Conservation (phyloP, 495 filamentous ascomycete genomes). For the Penicillium psychrofluorescens region DNA sequence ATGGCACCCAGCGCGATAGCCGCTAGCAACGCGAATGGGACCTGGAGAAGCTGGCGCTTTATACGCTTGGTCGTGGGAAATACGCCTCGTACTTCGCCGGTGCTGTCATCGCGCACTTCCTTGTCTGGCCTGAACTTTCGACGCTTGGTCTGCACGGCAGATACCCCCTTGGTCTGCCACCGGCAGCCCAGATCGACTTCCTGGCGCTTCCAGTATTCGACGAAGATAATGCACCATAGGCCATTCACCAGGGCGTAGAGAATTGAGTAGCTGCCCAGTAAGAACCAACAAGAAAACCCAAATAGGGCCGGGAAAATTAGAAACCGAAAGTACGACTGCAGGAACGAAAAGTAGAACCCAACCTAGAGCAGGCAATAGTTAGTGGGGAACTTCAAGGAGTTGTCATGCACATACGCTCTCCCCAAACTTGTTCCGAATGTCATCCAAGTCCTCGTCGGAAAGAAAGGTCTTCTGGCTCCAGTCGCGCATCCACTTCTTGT, state of each 20-base stretch:
- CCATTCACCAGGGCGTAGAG: slow-evolving; percentile 76
- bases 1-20: slow-evolving; percentile 64
- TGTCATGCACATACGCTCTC: slow-evolving; percentile 55
- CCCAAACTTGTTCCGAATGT: slow-evolving; percentile 82
- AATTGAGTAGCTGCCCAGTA: slow-evolving; percentile 78
- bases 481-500: slow-evolving; percentile 81
- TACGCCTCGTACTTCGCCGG: slow-evolving; percentile 71
- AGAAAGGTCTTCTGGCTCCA: slow-evolving; percentile 82
- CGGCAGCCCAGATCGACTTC: slow-evolving; percentile 84
- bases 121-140: slow-evolving; percentile 74
- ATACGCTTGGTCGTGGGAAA: slow-evolving; percentile 77
- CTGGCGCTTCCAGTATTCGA: slow-evolving; percentile 95
- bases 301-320: slow-evolving; percentile 77
- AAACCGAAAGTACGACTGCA: slow-evolving; percentile 87
- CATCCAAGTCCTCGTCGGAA: slow-evolving; percentile 66
- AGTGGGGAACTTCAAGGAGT: not conserved
- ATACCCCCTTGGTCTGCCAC: slow-evolving; percentile 88
- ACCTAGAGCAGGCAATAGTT: slow-evolving; percentile 37
- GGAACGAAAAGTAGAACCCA: slow-evolving; percentile 93
- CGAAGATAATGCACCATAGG: slow-evolving; percentile 84
- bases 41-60: slow-evolving; percentile 69
- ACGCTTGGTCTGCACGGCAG: slow-evolving; percentile 68
- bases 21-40: slow-evolving; percentile 79
- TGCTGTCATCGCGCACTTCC: slow-evolving; percentile 69
- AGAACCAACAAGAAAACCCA: slow-evolving; percentile 71